These are phyloP conservation scores for Phaeotremella fagi DNA, from an alignment of 768 basidiomycete genomes.

Conservation along the genomic window DNA sequence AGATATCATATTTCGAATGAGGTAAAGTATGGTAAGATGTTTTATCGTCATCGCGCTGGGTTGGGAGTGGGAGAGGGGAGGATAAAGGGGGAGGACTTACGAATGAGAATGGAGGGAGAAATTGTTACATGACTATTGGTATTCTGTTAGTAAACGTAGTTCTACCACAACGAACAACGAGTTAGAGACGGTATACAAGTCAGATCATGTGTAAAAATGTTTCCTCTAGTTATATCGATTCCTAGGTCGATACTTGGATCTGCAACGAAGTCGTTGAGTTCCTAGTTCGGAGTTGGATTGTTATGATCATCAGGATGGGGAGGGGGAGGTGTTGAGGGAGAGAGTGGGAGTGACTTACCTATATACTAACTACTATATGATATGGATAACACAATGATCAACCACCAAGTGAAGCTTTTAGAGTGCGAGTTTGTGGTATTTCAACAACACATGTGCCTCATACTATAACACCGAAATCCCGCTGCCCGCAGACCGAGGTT, in stretches of 20 bases:
- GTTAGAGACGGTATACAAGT: constrained; percentile 2
- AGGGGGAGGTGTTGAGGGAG: not conserved
- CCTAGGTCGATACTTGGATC: too few species aligned
- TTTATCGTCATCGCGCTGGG: constrained; percentile 39
- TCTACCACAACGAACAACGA: not conserved
- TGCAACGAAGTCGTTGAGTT: too few species aligned
- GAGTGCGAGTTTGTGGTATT: not conserved
- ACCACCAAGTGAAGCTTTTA: too few species aligned
- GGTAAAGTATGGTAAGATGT: constrained; percentile 42
- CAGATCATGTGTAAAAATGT: constrained; percentile 44
- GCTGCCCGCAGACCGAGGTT: too few species aligned
- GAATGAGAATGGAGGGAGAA: too few species aligned
- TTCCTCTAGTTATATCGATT: too few species aligned
- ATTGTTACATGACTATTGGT: too few species aligned
- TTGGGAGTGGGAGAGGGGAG: not conserved
- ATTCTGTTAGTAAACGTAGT: too few species aligned
- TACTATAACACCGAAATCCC: too few species aligned
- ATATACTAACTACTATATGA: too few species aligned
- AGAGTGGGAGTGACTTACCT: not conserved
- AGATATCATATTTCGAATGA: constrained; percentile 31
- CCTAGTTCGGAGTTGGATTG: constrained; percentile 45
- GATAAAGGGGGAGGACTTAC: too few species aligned
- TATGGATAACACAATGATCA: too few species aligned
- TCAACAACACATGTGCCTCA: not conserved
- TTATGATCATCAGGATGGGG: constrained; percentile 25